Conservation (phyloP, 1,284 basidiomycete species). For the Mrakiaceae sp. region DNA sequence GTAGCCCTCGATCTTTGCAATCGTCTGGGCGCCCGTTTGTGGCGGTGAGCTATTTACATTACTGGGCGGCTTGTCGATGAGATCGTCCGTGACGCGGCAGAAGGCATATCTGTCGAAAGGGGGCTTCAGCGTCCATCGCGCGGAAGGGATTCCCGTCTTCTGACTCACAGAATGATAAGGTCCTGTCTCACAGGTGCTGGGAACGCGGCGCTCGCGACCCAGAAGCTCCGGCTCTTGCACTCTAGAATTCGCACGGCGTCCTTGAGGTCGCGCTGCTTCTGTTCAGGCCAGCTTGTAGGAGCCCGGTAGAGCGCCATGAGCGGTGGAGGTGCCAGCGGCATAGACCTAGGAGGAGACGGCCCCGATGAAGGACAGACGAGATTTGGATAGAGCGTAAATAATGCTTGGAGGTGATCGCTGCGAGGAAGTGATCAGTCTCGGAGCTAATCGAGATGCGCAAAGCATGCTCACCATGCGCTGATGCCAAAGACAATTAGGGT, state of each 20-base stretch:
- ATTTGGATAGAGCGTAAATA: neutral
- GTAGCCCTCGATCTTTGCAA: neutral
- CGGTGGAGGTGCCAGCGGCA: neutral
- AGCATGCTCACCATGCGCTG: neutral
- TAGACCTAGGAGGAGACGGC: neutral
- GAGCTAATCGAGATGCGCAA: too few relatives aligned
- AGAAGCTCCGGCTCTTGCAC: constrained; percentile 20
- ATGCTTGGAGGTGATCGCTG: neutral
- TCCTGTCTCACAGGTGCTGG: constrained; percentile 11
- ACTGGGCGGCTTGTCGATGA: constrained; percentile 25
- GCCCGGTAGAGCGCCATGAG: neutral
- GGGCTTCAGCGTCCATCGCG: neutral
- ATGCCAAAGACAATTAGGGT: constrained; percentile 4
- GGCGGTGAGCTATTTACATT: neutral
- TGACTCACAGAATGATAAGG: constrained; percentile 8
- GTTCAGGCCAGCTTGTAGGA: neutral
- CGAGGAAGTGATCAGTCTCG: too few relatives aligned
- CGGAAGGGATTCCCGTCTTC: neutral
- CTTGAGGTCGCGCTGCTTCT: neutral
- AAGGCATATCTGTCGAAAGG: constrained; percentile 19
- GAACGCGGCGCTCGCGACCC: constrained; percentile 20
- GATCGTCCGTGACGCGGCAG: constrained; percentile 29
- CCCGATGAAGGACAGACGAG: neutral
- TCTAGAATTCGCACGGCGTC: constrained; percentile 14
- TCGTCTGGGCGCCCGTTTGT: neutral